Conservation (phyloP, 495 filamentous ascomycete species). For the Penicillium soppii region DNA sequence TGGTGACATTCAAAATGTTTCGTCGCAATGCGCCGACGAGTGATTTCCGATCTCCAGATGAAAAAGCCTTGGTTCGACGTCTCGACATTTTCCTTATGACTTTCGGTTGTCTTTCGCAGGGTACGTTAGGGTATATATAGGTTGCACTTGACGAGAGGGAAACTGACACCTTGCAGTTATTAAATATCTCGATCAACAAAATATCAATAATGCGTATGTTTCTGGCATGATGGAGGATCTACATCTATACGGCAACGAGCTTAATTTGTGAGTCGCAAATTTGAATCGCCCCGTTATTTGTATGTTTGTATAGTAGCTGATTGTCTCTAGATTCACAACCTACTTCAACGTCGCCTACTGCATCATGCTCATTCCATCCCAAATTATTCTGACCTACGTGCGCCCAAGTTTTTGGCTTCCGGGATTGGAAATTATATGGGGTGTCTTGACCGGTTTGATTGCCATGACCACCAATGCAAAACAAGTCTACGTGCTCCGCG, state of each 20-base stretch:
- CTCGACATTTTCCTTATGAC: conserved; percentile 31
- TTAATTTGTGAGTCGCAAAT: conserved; percentile 22
- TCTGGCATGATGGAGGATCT: conserved; percentile 37
- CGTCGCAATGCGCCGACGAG: conserved; percentile 10
- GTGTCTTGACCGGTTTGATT: conserved; percentile 29
- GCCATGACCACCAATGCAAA: conserved; percentile 27
- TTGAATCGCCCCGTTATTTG: not conserved
- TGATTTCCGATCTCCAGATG: conserved; percentile 23
- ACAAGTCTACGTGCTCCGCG: conserved; percentile 28
- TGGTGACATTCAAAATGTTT: conserved; percentile 21
- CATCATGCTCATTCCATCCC: conserved; percentile 58
- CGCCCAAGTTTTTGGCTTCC: conserved; percentile 58
- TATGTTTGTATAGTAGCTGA: not conserved
- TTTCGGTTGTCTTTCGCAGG: conserved; percentile 34
- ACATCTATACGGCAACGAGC: conserved; percentile 48
- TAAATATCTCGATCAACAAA: conserved; percentile 56
- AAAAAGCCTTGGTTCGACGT: conserved; percentile 32
- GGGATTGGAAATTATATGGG: conserved; percentile 51
- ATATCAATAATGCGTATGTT: conserved; percentile 55
- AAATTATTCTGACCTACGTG: conserved; percentile 53
- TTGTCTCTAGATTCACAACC: conserved; percentile 33
- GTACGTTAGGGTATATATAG: conserved; percentile 5
- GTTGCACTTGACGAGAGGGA: not conserved
- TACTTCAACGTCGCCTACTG: conserved; percentile 61
- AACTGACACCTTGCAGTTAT: conserved; percentile 30